A percentile compares a stretch with the other conserved stretches of the same genome.
phyloP scores from a whole-genome alignment of 2,329 filamentous ascomycete species.

The Diaporthe vaccinii region DNA sequence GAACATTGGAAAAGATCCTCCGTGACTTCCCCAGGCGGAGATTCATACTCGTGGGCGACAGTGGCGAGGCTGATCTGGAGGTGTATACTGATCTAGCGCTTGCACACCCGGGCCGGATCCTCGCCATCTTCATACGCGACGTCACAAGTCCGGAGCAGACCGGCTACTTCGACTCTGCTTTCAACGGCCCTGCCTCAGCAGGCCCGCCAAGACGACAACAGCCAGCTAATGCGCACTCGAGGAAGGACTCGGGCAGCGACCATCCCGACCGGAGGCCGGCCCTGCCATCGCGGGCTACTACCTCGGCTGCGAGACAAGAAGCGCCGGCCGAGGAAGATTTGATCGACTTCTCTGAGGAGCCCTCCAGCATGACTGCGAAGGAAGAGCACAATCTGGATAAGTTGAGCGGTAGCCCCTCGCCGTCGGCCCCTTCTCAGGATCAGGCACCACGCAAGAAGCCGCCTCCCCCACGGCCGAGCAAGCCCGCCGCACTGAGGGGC shows the following conservation, averaged over 20 bases:
- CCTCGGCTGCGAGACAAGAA: conserved; percentile 45
- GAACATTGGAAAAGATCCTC: conserved; percentile 86
- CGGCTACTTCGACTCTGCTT: conserved; percentile 81
- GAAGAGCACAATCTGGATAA: conserved; percentile 51
- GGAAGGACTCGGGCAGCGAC: conserved; percentile 42
- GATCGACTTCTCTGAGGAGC: conserved; percentile 72
- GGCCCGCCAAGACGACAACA: conserved; percentile 42
- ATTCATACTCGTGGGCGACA: conserved; percentile 94
- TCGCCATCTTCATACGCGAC: conserved; percentile 94
- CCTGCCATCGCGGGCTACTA: conserved; percentile 50
- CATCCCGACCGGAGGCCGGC: conserved; percentile 47
- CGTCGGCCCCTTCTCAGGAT: conserved; percentile 34
- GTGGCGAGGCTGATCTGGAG: conserved; percentile 95
- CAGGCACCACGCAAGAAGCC: conserved; percentile 51
- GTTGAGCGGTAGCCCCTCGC: conserved; percentile 41
- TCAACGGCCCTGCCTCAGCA: conserved; percentile 49
- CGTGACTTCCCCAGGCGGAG: conserved; percentile 89
- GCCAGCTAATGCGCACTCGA: conserved; percentile 35
- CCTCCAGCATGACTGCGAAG: conserved; percentile 54
- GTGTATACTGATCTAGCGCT: conserved; percentile 95
- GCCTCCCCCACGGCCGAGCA: conserved; percentile 67
- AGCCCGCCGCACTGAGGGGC: conserved; percentile 69
- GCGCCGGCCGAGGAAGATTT: conserved; percentile 67
- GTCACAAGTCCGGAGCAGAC: conserved; percentile 84
- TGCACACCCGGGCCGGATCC: conserved; percentile 84